Evolutionary conservation across 345 rosid genomes (phyloP), one percentile per base, ranked within the genome.

Genomic region (Anastatica hierochuntica): DNA sequence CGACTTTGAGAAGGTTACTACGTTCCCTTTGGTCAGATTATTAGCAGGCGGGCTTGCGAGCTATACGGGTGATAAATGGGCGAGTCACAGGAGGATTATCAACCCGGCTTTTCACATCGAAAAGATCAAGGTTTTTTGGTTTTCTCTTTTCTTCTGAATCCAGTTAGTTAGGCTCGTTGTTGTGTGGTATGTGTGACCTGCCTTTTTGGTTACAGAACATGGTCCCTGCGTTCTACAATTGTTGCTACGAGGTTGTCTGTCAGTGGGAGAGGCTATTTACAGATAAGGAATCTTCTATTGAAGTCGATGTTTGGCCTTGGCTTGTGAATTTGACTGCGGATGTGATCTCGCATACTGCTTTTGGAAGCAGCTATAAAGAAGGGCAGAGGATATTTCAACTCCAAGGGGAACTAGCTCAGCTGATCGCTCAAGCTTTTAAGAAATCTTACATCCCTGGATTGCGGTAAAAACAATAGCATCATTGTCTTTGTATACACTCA

Each of bases 41-140:
- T 53, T 79, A 31, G 68, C 33, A 29, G 30, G 51, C 1, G 84
- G 81, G 16, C 64, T 79, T 6, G 68, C 35, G 0, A 41, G 20
- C 17, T 52, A 53, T 12, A 71, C 72, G 6, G 84, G 79, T 14
- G 68, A 74, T 16, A 64, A 76, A 44, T 79, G 84, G 84, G 60
- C 58, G 7, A 69, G 31, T n/a, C 79, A 69, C 36, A 71, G 84
- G 48, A 76, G 66, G 56, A 71, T 79, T 18, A 60, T 72, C 44
- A 79, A 79, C 24, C 84, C 77, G 3, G 81, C 84, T 8, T 79
- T 79, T 49, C 72, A 69, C 15, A 58, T 53, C 8, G 77, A 76
- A 58, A 76, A 76, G 66, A 66, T 79, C 35, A 79, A 79, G 80
- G 80, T 78, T 13, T 26, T 3, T 14, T n/a, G n/a, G 6, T 20